phyloP scores from a whole-genome alignment of 352 stramenopile genomes.

The Globisporangium echinulatum region DNA sequence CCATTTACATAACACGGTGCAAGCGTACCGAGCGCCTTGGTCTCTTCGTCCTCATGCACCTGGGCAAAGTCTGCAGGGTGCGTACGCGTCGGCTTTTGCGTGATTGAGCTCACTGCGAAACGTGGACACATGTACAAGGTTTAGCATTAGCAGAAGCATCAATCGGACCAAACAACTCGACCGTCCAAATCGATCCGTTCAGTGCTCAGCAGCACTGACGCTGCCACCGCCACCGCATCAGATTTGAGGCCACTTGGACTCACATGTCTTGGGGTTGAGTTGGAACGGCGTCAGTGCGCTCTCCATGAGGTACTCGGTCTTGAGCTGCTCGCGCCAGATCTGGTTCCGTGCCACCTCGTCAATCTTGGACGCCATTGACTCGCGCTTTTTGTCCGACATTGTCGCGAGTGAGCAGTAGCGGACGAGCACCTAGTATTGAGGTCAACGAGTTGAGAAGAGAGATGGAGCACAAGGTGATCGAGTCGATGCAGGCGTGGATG shows the following conservation, averaged over 20 bases:
- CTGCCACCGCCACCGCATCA: no score
- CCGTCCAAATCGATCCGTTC: no score
- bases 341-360: slow-evolving; percentile 83
- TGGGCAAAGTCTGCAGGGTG: slow-evolving; percentile 70
- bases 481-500: no score
- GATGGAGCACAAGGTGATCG: no score
- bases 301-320: slow-evolving; percentile 78
- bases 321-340: slow-evolving; percentile 86
- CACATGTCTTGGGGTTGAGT: slow-evolving; percentile 79
- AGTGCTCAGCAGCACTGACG: no score
- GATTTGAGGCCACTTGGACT: neutral
- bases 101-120: slow-evolving; percentile 60
- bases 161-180: no score
- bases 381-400: slow-evolving; percentile 73
- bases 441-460: no score
- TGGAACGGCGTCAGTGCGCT: slow-evolving; percentile 72
- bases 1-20: no score
- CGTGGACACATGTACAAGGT: neutral
- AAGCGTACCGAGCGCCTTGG: slow-evolving; percentile 36
- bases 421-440: no score
- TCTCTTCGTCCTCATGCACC: slow-evolving; percentile 41
- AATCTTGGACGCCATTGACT: slow-evolving; percentile 74
- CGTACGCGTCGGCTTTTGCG: slow-evolving; percentile 68
- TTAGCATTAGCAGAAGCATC: no score
- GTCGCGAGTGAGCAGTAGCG: neutral